Evolutionary conservation across 805 yeast species (phyloP), one percentile per base, ranked within the genome.

Genomic region (Yueomyces sinensis): DNA sequence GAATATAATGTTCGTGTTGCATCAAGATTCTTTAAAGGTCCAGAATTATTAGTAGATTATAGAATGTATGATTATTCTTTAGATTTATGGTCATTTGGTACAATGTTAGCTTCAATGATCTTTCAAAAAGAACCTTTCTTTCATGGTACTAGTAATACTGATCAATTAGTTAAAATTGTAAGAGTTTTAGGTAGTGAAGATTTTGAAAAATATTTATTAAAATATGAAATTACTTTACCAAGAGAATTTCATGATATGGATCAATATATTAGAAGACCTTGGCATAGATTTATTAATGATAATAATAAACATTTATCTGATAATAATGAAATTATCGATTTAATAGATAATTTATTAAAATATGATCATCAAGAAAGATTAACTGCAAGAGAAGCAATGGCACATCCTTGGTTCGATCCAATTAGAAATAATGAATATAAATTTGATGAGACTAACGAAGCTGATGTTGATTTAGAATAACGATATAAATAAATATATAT

Each of bases 1-100:
- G 94, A 83, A 48, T 87, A 82, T 50, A 87, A 87, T 50, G 95
- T 87, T 16, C 69, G 96, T 43, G 96, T 87, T 14, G 95, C 96
- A 2, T 82, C 94, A 4, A 63, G 96, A 44, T 84, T 83, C 54
- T 87, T 80, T 58, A 87, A 87, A 58, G 95, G 95, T 3, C 96
- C 96, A 3, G 96, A 87, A 53, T 61, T 87, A 38, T 64, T 87
- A 40, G 84, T 86, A 17, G 87, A 86, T 55, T 76, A 79, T 51
- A 81, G 81, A 52, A 79, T 76, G 61, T 87, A 87, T 56, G 95
- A 87, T 58, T 87, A 87, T 56, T 82, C 95, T 7, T 66, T 87
- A 36, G 96, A 87, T 57, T 57, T 87, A 49, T 87, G 96, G 96
- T 82, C 94, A 1, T 79, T 82, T 37, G 96, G 96, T 30, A 87